Evolutionary conservation across 2,329 filamentous ascomycete species (phyloP).

Genomic region (Penicillium sp.): DNA sequence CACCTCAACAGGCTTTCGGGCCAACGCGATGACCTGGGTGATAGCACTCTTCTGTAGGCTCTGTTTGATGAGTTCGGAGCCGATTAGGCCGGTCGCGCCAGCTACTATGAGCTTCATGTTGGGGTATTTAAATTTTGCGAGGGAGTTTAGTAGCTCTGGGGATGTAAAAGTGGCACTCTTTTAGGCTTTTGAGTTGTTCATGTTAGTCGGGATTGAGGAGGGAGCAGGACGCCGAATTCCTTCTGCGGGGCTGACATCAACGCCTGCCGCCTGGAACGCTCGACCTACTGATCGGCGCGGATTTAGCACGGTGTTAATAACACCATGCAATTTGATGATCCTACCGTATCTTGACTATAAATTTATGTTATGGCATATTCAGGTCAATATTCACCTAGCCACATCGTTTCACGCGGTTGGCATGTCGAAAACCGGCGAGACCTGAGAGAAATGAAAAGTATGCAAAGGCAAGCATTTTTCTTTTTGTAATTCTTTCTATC

Average conservation of each 20-base stretch:
- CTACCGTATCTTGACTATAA: background rate
- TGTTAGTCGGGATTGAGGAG: background rate
- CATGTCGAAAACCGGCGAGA: background rate
- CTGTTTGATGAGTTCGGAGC: conserved; percentile 37
- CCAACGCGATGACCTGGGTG: conserved; percentile 11
- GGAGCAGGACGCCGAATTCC: background rate
- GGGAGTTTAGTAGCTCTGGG: background rate
- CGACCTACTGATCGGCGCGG: background rate
- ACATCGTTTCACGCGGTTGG: background rate
- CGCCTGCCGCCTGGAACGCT: background rate
- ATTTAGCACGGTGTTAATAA: background rate
- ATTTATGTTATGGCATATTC: background rate
- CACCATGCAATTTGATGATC: background rate
- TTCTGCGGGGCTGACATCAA: background rate
- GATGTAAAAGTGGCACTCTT: background rate
- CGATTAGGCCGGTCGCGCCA: conserved; percentile 37
- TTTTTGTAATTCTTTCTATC: background rate
- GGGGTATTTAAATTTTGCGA: background rate
- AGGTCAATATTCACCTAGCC: background rate
- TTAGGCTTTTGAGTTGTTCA: background rate
- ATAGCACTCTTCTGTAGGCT: conserved; percentile 22
- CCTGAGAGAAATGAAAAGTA: too few species aligned
- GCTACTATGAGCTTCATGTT: conserved; percentile 39
- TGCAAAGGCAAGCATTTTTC: background rate
- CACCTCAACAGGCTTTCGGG: conserved; percentile 3